A percentile compares a stretch with the other conserved stretches of the same genome.
These are phyloP conservation scores for Theobroma cacao DNA, from an alignment of 345 rosid genomes.

Conservation along the genomic window DNA sequence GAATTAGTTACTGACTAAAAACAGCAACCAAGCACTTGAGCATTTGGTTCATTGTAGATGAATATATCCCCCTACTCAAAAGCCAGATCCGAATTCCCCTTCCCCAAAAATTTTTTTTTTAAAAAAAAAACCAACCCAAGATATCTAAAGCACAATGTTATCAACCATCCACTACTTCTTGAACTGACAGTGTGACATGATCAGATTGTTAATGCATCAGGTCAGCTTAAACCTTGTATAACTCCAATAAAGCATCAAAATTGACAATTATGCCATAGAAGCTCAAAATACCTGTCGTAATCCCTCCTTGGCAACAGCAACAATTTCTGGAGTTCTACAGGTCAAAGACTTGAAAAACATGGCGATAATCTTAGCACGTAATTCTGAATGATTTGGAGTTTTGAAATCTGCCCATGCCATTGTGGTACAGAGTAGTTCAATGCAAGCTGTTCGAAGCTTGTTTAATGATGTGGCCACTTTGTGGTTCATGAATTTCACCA, in stretches of 20 bases:
- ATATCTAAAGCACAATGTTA: background rate
- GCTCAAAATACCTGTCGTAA: conserved; percentile 76
- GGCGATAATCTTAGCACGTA: conserved; percentile 90
- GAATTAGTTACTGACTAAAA: background rate
- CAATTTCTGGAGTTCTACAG: conserved; percentile 91
- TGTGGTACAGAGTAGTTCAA: conserved; percentile 92
- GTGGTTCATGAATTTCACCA: conserved; percentile 84
- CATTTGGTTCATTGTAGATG: background rate
- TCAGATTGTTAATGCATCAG: background rate
- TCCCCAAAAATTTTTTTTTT: background rate
- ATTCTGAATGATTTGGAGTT: conserved; percentile 74
- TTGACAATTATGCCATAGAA: conserved; percentile 14
- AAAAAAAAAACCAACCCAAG: background rate
- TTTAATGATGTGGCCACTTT: conserved; percentile 76
- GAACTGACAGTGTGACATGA: background rate
- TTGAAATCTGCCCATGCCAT: conserved; percentile 99
- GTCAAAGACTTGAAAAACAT: conserved; percentile 99
- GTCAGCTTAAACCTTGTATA: background rate
- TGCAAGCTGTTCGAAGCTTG: conserved; percentile 94
- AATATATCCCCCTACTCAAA: background rate
- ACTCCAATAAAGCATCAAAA: background rate
- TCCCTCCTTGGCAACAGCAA: conserved; percentile 98
- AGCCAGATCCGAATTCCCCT: background rate
- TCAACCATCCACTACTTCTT: background rate
- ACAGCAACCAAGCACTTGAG: background rate